Percentiles rank a stretch among this genome's conserved stretches.
phyloP scores from a whole-genome alignment of 2,329 filamentous ascomycete species.

The Rutstroemia sp. region DNA sequence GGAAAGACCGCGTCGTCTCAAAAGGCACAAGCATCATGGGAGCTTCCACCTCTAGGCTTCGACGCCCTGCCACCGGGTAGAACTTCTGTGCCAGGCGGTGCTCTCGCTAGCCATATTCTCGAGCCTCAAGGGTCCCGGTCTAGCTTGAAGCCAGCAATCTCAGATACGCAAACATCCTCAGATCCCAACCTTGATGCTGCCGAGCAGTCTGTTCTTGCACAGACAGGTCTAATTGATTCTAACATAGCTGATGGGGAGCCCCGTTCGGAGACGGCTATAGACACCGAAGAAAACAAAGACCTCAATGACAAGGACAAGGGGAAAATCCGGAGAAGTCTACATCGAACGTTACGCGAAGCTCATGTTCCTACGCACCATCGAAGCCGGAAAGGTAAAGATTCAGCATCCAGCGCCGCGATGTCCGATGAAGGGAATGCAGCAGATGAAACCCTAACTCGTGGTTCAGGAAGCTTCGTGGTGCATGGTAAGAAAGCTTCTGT shows the following conservation, averaged over 20 bases:
- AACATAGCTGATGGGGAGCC: conserved; percentile 36
- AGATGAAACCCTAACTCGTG: conserved; percentile 66
- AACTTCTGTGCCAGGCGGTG: conserved; percentile 37
- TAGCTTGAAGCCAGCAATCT: conserved; percentile 27
- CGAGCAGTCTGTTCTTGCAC: conserved; percentile 60
- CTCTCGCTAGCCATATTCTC: conserved; percentile 27
- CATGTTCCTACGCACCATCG: conserved; percentile 60
- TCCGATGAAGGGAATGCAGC: conserved; percentile 34
- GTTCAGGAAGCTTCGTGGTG: conserved; percentile 84
- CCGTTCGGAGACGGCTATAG: conserved; percentile 26
- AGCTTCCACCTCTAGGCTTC: conserved; percentile 33
- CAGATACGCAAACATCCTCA: conserved; percentile 30
- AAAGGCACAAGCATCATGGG: conserved; percentile 37
- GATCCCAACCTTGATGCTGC: conserved; percentile 44
- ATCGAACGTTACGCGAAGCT: conserved; percentile 80
- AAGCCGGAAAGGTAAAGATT: conserved; percentile 71
- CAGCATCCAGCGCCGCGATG: conserved; percentile 47
- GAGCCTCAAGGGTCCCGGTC: conserved; percentile 29
- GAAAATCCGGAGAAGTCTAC: conserved; percentile 73
- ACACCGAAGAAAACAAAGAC: conserved; percentile 30
- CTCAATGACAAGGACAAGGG: conserved; percentile 28
- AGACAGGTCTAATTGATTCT: conserved; percentile 55
- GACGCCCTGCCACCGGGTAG: conserved; percentile 33
- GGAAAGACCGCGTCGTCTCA: conserved; percentile 34
- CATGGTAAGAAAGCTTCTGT: conserved; percentile 98